Evolutionary conservation across 129 eudicot species (phyloP), one percentile per base, ranked within the genome.

Genomic region (Smallanthus sonchifolius): DNA sequence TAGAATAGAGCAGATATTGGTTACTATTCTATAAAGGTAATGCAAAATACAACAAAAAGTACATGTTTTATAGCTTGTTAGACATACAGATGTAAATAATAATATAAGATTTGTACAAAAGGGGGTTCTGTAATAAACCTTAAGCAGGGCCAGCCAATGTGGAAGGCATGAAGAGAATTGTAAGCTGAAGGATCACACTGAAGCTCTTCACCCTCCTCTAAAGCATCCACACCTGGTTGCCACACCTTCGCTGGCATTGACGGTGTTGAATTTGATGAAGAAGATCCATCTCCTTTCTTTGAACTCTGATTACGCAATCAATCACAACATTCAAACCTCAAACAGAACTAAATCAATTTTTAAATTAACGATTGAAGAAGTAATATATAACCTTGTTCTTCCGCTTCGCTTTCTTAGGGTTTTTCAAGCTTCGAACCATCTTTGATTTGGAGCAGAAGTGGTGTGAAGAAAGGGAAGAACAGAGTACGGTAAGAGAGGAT

Each of bases 151-250:
- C 98, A 94, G 13, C 98, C 98, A 74, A 88, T 82, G 75, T 94
- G 87, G 56, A 94, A 91, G 36, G 91, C 97, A 43, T 95, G 97
- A 54, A 91, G 96, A 48, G 99, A 91, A 73, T 95, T 87, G 62
- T 95, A 95, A 68, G 99, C 97, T 28, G 95, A 83, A 75, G 92
- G 92, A 69, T 95, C 97, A 82, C 97, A 95, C 81, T 88, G 97
- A 45, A 91, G 89, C 82, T 91, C 99, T 80, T 95, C 99, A 3
- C 90, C 99, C 70, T 95, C 99, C 63, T 85, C 99, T 60, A 95
- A 80, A 36, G 78, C 75, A 73, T 95, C 99, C 3, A 95, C 97
- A 39, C 99, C 95, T 19, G 99, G 99, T 68, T 84, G 92, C 99
- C 99, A 95, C 62, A 95, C 99, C 77, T 89, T 91, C 2, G 95